Base-by-base conservation (phyloP, 2,329 filamentous ascomycete species). In the Tolypocladium paradoxum region DNA sequence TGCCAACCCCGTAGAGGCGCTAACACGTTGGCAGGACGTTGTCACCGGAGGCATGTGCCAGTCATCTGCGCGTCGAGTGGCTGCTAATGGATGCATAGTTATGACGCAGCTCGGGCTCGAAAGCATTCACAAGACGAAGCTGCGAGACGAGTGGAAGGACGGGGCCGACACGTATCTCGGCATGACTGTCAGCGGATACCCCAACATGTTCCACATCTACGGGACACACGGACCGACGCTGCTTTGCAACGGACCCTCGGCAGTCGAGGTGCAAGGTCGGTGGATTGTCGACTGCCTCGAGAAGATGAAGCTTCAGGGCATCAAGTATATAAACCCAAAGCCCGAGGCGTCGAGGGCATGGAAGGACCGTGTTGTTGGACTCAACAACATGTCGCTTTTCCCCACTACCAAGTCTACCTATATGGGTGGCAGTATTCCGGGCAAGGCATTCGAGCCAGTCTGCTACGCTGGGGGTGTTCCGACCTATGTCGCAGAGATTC, bases 221-320 rank as follows among this genome's bases (percentile, higher is more conserved):
- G 79, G 79, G 0, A 68, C 73, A 0, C 80, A 84, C n/a, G 76
- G 70, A 0, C 80, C 80, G 0, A 82, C 78, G 0, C 71, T 78
- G 0, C 66, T 83, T 6, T 64, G 70, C 60, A 84, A 83, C 57
- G 81, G 79, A 0, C 81, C 82, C 0, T 73, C 74, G 0, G 73
- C 69, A 1, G 73, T 77, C 8, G 77, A 82, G 56, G 60, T 79
- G 1, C 81, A 84, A 58, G 80, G 78, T 2, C 68, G 76, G 0
- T 83, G 77, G 78, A 76, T 83, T 52, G 68, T 70, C 18, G 73
- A 78, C 48, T 62, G 64, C 45, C 77, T 84, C 52, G 64, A 69
- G 36, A 72, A 78, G 61, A 75, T 81, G 57, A 63, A 71, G 57
- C 57, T 59, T 1, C 67, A 76, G 40, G 61, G 64, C 1, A 68